Evolutionary conservation across 2,329 filamentous ascomycete genomes (phyloP).

Genomic region (Aspergillus nomiae): DNA sequence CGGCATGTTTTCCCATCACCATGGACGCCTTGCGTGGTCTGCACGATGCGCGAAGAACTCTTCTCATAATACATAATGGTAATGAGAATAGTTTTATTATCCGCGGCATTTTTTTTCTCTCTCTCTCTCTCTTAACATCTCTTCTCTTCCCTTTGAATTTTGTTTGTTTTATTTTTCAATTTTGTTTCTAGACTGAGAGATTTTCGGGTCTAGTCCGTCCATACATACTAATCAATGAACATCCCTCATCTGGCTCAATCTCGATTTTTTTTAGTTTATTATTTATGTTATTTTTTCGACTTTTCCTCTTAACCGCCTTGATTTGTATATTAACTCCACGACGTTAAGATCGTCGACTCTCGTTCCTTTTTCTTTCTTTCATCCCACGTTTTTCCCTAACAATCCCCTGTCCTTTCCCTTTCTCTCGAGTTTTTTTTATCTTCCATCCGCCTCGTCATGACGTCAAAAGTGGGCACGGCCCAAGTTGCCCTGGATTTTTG

Average conservation of each 20-base stretch:
- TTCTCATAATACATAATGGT: not conserved
- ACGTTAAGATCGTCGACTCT: not conserved
- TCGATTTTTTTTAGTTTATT: not conserved
- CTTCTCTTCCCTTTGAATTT: not conserved
- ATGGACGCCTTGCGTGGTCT: not conserved
- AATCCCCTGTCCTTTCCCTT: too few relatives aligned
- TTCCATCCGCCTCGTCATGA: not conserved
- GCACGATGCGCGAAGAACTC: not conserved
- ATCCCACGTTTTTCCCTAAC: not conserved
- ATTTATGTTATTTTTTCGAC: not conserved
- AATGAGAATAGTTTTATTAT: not conserved
- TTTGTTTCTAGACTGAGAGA: not conserved
- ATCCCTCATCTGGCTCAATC: not conserved
- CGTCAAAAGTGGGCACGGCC: not conserved
- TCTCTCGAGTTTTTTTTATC: not conserved
- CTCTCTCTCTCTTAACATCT: not conserved
- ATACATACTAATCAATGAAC: not conserved
- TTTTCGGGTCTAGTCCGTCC: not conserved
- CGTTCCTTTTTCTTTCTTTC: not conserved
- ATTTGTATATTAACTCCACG: not conserved
- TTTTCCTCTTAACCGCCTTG: not conserved
- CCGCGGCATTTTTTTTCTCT: not conserved
- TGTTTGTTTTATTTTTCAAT: not conserved
- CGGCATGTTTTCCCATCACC: not conserved
- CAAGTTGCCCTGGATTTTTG: not conserved